Evolutionary conservation across 148 eudicot genomes (phyloP), one percentile per base, ranked within the genome.

Genomic region (Cornus kousa): DNA sequence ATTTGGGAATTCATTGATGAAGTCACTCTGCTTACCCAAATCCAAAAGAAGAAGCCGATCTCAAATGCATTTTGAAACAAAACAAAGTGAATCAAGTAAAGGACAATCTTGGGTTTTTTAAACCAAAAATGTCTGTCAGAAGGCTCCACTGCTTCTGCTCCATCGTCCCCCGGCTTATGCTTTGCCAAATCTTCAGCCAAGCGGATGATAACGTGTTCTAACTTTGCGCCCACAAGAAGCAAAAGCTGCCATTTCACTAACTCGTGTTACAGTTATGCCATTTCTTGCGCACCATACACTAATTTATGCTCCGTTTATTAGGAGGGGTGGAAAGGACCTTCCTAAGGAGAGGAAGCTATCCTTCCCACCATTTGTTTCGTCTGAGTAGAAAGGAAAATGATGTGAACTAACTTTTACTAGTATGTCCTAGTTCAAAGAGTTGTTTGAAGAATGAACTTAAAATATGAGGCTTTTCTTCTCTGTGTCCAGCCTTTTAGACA

Each of bases 61-160:
- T 95, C 99, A 46, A 95, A 95, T 11, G 99, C 86, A 80, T 95
- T 95, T 82, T 95, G 99, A 79, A 95, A 95, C 81, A 95, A 76
- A 77, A 95, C 93, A 89, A 95, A 95, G 91, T 93, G 99, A 53
- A 95, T 91, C 88, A 93, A 74, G 83, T 93, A 89, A 8, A 95
- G 87, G 77, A 95, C 87, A 74, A 93, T 81, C 39, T 9, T 59
- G 5, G 99, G 99, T n/a, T 85, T 85, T 76, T 86, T 80, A 62
- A 93, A 93, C 97, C 97, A 93, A 83, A 95, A 95, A 78, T 88
- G 86, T 76, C 93, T 86, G 78, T 95, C 97, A 11, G 97, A 90
- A 65, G 93, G 97, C 80, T 85, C 84, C 48, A 92, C 90, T 73
- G 81, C 73, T 35, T 78, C 80, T 32, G 67, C 79, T 81, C 85